Conservation (phyloP, 176 grass and related monocot genomes). For the Ensete ventricosum region DNA sequence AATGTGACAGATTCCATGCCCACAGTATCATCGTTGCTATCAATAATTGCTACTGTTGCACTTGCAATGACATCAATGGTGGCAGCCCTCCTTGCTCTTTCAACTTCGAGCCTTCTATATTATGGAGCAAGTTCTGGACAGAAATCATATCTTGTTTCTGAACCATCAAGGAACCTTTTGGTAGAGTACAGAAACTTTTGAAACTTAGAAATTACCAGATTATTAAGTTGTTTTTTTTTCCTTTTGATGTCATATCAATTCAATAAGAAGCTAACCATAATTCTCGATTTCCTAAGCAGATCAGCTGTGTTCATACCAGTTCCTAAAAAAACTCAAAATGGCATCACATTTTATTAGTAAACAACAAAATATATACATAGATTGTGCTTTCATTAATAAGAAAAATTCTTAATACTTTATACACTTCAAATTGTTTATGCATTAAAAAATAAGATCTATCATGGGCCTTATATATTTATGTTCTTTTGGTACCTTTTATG, state of each 20-base stretch:
- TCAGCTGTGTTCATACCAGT: not conserved
- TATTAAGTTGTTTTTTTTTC: not conserved
- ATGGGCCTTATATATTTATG: no score
- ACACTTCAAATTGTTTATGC: no score
- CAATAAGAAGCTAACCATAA: not conserved
- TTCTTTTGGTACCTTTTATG: no score
- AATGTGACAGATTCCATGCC: constrained; percentile 58
- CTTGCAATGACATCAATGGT: constrained; percentile 34
- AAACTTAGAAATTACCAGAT: not conserved
- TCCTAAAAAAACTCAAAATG: not conserved
- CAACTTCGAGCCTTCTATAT: constrained; percentile 59
- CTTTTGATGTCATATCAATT: not conserved
- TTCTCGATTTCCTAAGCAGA: not conserved
- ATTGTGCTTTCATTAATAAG: not conserved
- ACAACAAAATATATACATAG: no score
- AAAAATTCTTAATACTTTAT: not conserved
- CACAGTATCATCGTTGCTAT: constrained; percentile 44
- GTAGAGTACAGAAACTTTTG: constrained; percentile 19
- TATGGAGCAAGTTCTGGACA: constrained; percentile 66
- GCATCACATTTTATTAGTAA: no score
- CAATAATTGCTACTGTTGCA: constrained; percentile 32
- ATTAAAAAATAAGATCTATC: no score
- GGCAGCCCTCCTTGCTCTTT: constrained; percentile 53
- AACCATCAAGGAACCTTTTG: constrained; percentile 77
- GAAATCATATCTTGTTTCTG: constrained; percentile 46